Conservation (phyloP, 2,329 filamentous ascomycete genomes). For the Zasmidium cellare region DNA sequence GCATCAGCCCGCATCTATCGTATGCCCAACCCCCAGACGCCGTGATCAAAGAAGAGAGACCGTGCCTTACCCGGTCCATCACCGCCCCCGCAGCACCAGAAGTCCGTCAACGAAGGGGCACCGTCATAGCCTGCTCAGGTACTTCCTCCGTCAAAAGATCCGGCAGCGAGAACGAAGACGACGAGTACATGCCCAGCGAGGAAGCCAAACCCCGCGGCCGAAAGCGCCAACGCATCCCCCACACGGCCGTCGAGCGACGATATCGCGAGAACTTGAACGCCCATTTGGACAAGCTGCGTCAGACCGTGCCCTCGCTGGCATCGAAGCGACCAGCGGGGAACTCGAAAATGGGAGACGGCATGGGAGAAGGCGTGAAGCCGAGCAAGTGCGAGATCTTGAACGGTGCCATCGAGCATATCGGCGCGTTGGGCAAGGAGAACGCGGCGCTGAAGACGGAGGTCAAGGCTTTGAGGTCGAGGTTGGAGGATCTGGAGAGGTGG, state of each 20-base stretch:
- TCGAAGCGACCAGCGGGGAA: slow-evolving; percentile 19
- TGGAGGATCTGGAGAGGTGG: slow-evolving; percentile 32
- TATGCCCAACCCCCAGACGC: slow-evolving; percentile 15
- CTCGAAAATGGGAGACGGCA: slow-evolving; percentile 18
- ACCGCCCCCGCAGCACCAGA: slow-evolving; percentile 27
- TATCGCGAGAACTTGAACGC: slow-evolving; percentile 40
- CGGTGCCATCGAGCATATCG: slow-evolving; percentile 37
- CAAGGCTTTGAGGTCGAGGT: slow-evolving; percentile 25
- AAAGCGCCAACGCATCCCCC: slow-evolving; percentile 37
- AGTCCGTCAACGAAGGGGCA: slow-evolving; percentile 14
- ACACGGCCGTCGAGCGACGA: slow-evolving; percentile 37
- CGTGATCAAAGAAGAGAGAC: slow-evolving; percentile 20
- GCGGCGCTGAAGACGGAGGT: slow-evolving; percentile 27
- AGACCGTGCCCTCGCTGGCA: slow-evolving; percentile 33
- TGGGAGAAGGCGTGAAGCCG: slow-evolving; percentile 32
- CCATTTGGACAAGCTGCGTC: slow-evolving; percentile 35
- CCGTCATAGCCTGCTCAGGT: slow-evolving; percentile 11
- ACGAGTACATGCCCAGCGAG: slow-evolving; percentile 27
- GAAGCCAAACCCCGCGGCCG: slow-evolving; percentile 26
- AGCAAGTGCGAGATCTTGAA: slow-evolving; percentile 39
- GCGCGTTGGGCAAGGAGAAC: slow-evolving; percentile 30
- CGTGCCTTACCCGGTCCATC: slow-evolving; percentile 24
- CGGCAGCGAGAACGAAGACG: slow-evolving; percentile 33
- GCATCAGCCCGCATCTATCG: slow-evolving; percentile 17
- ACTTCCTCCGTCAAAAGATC: slow-evolving; percentile 24